Percentiles rank a stretch among this genome's conserved stretches.
Conservation (phyloP, 2,329 filamentous ascomycete genomes). For the Clonostachys sp. region DNA sequence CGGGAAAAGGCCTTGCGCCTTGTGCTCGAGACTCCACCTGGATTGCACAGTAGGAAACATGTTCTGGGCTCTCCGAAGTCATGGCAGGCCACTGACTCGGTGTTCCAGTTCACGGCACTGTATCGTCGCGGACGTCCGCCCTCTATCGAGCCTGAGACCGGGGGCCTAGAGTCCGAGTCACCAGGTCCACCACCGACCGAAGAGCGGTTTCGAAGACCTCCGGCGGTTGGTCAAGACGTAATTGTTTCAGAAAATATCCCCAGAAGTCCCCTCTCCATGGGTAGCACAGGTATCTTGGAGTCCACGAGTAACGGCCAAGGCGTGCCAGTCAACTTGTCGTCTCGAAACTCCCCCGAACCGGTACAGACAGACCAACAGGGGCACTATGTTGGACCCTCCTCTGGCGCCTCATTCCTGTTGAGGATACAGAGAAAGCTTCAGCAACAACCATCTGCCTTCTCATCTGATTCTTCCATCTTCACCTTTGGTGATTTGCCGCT, state of each 20-base stretch:
- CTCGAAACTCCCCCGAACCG: conserved; percentile 11
- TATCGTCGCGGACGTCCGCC: background rate
- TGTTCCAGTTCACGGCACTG: background rate
- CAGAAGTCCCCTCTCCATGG: background rate
- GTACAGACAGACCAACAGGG: conserved; percentile 12
- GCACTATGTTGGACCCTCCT: conserved; percentile 11
- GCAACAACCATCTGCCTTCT: conserved; percentile 28
- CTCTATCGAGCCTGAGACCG: background rate
- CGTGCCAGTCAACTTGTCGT: conserved; percentile 4
- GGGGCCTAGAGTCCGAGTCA: background rate
- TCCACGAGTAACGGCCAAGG: background rate
- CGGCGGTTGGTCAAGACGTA: background rate
- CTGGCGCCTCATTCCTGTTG: conserved; percentile 9
- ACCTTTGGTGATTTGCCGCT: conserved; percentile 45
- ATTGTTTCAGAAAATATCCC: background rate
- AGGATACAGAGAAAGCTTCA: conserved; percentile 10
- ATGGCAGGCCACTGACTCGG: background rate
- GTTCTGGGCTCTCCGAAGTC: too few species aligned
- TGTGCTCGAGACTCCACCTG: background rate
- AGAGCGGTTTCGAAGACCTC: background rate
- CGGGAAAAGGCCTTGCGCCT: background rate
- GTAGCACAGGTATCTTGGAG: conserved; percentile 24
- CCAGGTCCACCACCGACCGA: background rate
- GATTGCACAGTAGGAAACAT: background rate
- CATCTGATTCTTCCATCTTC: conserved; percentile 34